phyloP scores from a whole-genome alignment of 202 grass and related monocot species.

The Setaria italica region DNA sequence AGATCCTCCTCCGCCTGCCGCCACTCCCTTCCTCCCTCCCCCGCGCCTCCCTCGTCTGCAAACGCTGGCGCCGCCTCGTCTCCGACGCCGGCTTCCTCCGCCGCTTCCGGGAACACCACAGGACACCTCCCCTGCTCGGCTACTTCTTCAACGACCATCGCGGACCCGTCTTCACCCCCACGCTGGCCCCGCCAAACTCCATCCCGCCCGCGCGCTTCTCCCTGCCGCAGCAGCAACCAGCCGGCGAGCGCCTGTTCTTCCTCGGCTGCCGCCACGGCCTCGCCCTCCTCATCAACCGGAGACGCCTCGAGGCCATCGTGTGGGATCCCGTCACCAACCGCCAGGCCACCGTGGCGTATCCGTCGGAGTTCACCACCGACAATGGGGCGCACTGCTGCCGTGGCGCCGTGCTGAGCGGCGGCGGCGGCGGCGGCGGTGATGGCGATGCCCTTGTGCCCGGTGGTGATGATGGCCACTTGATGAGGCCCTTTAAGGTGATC shows the following conservation, averaged over 20 bases:
- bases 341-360: not conserved
- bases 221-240: not conserved
- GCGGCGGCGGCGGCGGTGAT: not conserved
- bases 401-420: not conserved
- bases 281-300: conserved; percentile 11
- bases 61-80: not conserved
- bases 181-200: not conserved
- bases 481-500: conserved; percentile 12
- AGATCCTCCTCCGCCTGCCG: conserved; percentile 25
- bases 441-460: not conserved
- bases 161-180: not conserved
- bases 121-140: conserved; percentile 4
- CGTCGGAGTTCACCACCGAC: not conserved
- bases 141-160: not conserved
- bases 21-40: conserved; percentile 5
- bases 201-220: not conserved
- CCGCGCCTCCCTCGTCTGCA: not conserved
- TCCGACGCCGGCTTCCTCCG: conserved; percentile 6
- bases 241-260: conserved; percentile 8
- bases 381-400: not conserved
- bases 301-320: not conserved
- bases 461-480: too few relatives aligned
- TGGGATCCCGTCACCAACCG: not conserved
- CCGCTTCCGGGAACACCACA: not conserved
- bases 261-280: conserved; percentile 29